These are phyloP conservation scores for Phlebopus sp. DNA, from an alignment of 1,284 basidiomycete genomes.

Conservation along the genomic window DNA sequence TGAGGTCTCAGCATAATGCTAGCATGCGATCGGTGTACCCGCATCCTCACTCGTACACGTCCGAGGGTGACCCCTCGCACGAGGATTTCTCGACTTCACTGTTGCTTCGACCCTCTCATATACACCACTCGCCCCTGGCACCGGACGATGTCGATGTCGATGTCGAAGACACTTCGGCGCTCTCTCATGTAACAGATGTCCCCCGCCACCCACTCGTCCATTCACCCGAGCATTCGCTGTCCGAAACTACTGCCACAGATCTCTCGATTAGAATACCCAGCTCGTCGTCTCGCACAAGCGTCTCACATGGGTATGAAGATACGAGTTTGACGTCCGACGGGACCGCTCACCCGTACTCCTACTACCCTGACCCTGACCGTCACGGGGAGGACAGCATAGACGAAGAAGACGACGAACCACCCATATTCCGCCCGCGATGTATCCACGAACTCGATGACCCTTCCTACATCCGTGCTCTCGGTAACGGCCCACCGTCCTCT, in stretches of 20 bases:
- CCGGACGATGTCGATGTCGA: background rate
- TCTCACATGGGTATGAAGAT: slow-evolving; percentile 15
- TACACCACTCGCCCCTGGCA: background rate
- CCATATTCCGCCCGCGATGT: slow-evolving; percentile 34
- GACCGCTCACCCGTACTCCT: slow-evolving; percentile 17
- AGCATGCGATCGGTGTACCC: slow-evolving; percentile 20
- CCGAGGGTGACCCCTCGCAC: slow-evolving; percentile 18
- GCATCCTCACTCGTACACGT: slow-evolving; percentile 21
- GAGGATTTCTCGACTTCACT: slow-evolving; percentile 27
- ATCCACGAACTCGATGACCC: slow-evolving; percentile 53
- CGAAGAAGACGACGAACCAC: slow-evolving; percentile 19
- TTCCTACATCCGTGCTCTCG: slow-evolving; percentile 31
- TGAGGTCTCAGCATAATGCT: background rate
- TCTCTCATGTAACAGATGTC: slow-evolving; percentile 30
- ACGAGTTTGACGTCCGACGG: slow-evolving; percentile 15
- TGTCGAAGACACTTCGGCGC: slow-evolving; percentile 8
- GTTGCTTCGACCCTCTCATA: slow-evolving; percentile 20
- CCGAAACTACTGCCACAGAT: slow-evolving; percentile 37
- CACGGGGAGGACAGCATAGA: slow-evolving; percentile 15
- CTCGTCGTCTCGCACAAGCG: slow-evolving; percentile 34
- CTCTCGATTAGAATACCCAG: slow-evolving; percentile 31
- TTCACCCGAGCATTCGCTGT: slow-evolving; percentile 36
- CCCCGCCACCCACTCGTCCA: slow-evolving; percentile 32
- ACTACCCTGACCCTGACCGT: slow-evolving; percentile 2
- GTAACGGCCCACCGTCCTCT: slow-evolving; percentile 7